Conservation (phyloP, 2,329 filamentous ascomycete genomes). For the Aspergillus alliaceus region DNA sequence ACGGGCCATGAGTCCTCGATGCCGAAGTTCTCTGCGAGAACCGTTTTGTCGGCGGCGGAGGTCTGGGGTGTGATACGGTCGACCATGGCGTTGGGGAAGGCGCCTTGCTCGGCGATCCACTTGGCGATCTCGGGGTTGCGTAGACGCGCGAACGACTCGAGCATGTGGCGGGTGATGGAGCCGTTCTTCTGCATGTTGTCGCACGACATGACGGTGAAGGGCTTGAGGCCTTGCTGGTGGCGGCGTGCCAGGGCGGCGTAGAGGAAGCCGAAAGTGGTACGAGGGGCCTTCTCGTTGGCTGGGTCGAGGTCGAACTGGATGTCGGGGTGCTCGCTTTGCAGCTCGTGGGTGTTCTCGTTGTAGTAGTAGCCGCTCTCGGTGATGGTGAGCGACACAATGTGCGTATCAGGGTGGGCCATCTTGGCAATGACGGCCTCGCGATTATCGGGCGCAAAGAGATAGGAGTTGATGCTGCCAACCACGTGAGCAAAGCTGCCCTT, state of each 20-base stretch:
- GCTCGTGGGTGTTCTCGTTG: slow-evolving; percentile 58
- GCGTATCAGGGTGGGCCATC: slow-evolving; percentile 56
- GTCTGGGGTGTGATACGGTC: slow-evolving; percentile 58
- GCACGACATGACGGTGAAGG: slow-evolving; percentile 57
- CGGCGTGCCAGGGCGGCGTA: slow-evolving; percentile 53
- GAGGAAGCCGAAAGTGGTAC: slow-evolving; percentile 55
- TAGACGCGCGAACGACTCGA: slow-evolving; percentile 51
- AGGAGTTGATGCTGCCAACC: slow-evolving; percentile 55
- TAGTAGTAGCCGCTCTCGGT: slow-evolving; percentile 60
- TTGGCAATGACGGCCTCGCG: slow-evolving; percentile 54
- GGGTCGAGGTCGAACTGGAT: slow-evolving; percentile 50
- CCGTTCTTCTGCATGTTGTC: slow-evolving; percentile 62
- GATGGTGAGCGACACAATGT: slow-evolving; percentile 57
- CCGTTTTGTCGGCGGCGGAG: slow-evolving; percentile 45
- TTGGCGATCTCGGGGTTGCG: slow-evolving; percentile 50
- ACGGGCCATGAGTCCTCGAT: slow-evolving; percentile 56
- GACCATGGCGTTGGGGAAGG: slow-evolving; percentile 58
- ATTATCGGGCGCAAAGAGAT: slow-evolving; percentile 54
- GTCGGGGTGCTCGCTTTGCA: slow-evolving; percentile 50
- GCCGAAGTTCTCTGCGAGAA: slow-evolving; percentile 47
- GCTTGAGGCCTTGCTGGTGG: slow-evolving; percentile 47
- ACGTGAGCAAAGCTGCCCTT: slow-evolving; percentile 51
- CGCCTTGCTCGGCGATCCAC: slow-evolving; percentile 51
- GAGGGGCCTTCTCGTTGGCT: slow-evolving; percentile 44
- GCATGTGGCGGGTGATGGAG: slow-evolving; percentile 54